Conservation (phyloP, 768 basidiomycete species). For the Tricholomella constricta region DNA sequence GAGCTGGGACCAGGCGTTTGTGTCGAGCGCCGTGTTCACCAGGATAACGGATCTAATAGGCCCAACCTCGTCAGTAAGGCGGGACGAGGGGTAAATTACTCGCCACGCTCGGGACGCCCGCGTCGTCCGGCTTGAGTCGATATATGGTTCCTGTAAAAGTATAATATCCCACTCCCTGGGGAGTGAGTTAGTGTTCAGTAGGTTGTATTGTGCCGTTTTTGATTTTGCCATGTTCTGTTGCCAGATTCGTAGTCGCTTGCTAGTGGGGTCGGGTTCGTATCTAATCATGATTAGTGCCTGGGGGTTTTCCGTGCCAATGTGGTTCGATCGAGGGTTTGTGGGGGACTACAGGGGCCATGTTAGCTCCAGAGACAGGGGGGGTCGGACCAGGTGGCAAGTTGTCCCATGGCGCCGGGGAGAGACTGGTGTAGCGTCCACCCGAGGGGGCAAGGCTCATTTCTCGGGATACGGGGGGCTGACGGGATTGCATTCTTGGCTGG, state of each 20-base stretch:
- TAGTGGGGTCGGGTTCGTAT: background rate
- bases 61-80: background rate
- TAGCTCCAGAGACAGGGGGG: too few species aligned
- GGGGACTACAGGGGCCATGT: background rate
- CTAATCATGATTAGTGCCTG: background rate
- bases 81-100: background rate
- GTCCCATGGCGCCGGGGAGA: too few species aligned
- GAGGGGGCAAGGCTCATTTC: background rate
- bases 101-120: background rate
- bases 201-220: background rate
- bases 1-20: background rate
- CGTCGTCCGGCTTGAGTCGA: background rate
- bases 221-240: conserved; percentile 4
- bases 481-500: background rate
- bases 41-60: background rate
- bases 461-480: background rate
- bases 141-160: background rate
- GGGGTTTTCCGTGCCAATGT: background rate
- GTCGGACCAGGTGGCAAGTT: too few species aligned
- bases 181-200: background rate
- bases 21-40: background rate
- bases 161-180: too few species aligned
- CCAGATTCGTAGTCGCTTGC: background rate
- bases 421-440: too few species aligned
- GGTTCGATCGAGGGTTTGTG: background rate